Evolutionary conservation across 2,329 filamentous ascomycete genomes (phyloP), one percentile per base, ranked within the genome.

Genomic region (Arthrobotrys musiformis): DNA sequence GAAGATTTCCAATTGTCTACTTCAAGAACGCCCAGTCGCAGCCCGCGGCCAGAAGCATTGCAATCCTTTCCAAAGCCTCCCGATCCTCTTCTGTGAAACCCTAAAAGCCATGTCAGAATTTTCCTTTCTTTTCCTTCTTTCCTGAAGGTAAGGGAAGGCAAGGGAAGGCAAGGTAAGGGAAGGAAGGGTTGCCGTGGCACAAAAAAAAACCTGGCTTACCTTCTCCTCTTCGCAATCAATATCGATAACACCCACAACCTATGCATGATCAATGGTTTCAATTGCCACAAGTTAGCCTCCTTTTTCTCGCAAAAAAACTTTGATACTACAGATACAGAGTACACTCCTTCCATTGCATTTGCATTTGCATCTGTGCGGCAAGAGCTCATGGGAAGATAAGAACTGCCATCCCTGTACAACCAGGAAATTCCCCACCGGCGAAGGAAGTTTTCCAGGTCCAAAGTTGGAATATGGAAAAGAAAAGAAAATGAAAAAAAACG

Each of bases 201-300:
- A 56, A 37, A 13, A 0, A 40, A 40, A 26, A 40, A 58, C 87
- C 83, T 63, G 87, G 79, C 37, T 87, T 64, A 63, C 73, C 73
- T 77, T 70, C 40, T 66, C 66, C 19, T 70, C 88, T 0, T 90
- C 88, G 81, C 92, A 94, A 83, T 95, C 92, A 24, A 94, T 86
- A 81, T 95, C 92, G 75, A 95, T 92, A 79, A 94, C 92, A 1
- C 89, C 92, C 22, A 92, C 89, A 4, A 91, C 84, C 84, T 88
- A 73, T 50, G 19, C n/a, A 37, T 24, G 17, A 40, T 50, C 8
- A 48, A 66, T 54, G 58, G 44, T 70, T 70, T 46, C 40, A 66
- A 64, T 66, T 67, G 73, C 66, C 64, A 70, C 44, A 37, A 8
- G 22, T 66, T 64, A 72, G 68, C 60, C 56, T 64, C 58, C 68